Evolutionary conservation across 73 alveolate species (phyloP).

Genomic region (Stentor roeselii): DNA sequence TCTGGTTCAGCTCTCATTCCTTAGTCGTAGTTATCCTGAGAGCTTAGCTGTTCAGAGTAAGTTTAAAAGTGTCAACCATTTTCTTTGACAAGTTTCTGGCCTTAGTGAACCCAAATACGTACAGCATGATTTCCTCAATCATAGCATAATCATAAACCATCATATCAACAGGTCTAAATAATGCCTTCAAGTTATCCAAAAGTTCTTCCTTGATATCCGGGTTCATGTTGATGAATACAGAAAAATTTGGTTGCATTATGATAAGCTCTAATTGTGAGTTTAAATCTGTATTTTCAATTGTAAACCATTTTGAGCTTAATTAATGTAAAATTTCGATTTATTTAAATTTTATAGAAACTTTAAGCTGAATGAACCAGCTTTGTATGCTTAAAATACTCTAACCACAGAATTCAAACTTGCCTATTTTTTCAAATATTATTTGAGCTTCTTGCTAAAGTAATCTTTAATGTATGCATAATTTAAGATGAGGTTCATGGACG

Average conservation of each 20-base stretch:
- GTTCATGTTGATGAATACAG: slow-evolving; percentile 98
- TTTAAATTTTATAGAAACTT: too few species aligned
- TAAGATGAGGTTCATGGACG: too few species aligned
- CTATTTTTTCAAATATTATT: too few species aligned
- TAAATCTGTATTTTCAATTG: too few species aligned
- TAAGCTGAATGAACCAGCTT: too few species aligned
- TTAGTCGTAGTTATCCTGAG: slow-evolving; percentile 94
- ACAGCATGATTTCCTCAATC: slow-evolving; percentile 86
- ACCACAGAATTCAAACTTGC: too few species aligned
- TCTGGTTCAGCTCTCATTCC: slow-evolving; percentile 91
- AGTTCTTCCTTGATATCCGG: slow-evolving; percentile 99
- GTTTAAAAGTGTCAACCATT: slow-evolving; percentile 90
- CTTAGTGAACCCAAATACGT: slow-evolving; percentile 91
- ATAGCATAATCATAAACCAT: slow-evolving; percentile 98
- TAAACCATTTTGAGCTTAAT: too few species aligned
- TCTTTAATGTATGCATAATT: too few species aligned
- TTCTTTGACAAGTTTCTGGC: slow-evolving; percentile 91
- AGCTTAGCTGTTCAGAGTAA: slow-evolving; percentile 93
- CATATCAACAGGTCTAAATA: slow-evolving; percentile 95
- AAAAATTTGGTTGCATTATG: slow-evolving; percentile 94
- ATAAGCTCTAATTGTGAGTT: too few species aligned
- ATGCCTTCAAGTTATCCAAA: slow-evolving; percentile 93
- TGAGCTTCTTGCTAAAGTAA: too few species aligned
- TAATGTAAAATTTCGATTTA: too few species aligned
- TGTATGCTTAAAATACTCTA: too few species aligned